phyloP scores from a whole-genome alignment of 139 green algal species.

The Zygnema cylindricum region DNA sequence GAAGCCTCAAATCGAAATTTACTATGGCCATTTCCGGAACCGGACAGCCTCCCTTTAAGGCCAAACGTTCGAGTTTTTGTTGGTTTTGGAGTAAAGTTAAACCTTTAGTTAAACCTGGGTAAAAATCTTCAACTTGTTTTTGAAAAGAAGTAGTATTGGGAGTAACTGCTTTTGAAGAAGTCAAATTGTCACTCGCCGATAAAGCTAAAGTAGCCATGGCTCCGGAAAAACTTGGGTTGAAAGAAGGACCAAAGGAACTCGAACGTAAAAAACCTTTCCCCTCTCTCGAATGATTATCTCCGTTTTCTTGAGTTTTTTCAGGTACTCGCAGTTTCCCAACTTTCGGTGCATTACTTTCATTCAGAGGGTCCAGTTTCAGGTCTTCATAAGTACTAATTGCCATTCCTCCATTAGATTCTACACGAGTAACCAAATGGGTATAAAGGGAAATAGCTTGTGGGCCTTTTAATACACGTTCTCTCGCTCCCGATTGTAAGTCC shows the following conservation, averaged over 20 bases:
- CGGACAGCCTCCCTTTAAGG: background rate
- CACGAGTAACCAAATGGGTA: background rate
- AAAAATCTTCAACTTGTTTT: too few relatives aligned
- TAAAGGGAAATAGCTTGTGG: background rate
- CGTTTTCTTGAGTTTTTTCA: too few relatives aligned
- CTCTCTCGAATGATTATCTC: too few relatives aligned
- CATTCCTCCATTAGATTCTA: background rate
- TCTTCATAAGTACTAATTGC: background rate
- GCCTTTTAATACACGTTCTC: slow-evolving; percentile 6
- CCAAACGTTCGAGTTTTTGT: background rate
- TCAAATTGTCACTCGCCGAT: background rate
- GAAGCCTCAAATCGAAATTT: background rate
- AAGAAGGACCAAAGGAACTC: too few relatives aligned
- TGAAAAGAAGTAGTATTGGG: too few relatives aligned
- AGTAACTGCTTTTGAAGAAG: background rate
- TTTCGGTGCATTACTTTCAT: background rate
- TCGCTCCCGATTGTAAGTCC: slow-evolving; percentile 25
- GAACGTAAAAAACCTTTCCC: too few relatives aligned
- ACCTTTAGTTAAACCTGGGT: too few relatives aligned
- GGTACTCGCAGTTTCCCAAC: too few relatives aligned
- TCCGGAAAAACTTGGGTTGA: too few relatives aligned
- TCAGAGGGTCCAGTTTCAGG: background rate
- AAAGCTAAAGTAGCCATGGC: background rate
- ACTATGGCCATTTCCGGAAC: background rate
- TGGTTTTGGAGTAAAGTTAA: background rate